Conservation (phyloP, 2,329 filamentous ascomycete genomes). For the Nemania bipapillata region DNA sequence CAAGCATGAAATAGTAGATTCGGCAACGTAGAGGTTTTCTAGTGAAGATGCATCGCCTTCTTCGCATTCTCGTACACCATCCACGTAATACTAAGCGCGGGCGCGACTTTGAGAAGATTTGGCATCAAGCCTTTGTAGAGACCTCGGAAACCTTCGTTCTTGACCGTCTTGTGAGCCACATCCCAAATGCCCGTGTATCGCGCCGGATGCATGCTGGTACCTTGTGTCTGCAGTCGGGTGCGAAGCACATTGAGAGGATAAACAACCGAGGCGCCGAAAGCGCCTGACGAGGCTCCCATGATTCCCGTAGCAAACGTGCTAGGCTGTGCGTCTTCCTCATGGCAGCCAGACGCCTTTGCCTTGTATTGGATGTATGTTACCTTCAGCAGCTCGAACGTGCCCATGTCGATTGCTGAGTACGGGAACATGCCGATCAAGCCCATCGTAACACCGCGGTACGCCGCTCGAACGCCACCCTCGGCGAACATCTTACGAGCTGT, state of each 20-base stretch:
- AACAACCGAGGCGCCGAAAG: conserved; percentile 90
- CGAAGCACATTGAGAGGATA: conserved; percentile 95
- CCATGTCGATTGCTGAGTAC: conserved; percentile 95
- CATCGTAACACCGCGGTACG: conserved; percentile 93
- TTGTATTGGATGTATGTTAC: conserved; percentile 75
- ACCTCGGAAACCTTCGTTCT: conserved; percentile 83
- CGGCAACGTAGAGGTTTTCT: conserved; percentile 16
- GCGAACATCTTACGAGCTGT: conserved; percentile 89
- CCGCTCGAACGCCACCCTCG: conserved; percentile 76
- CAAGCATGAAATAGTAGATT: not conserved
- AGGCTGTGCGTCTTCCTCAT: conserved; percentile 84
- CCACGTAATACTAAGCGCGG: conserved; percentile 94
- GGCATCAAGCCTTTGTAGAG: conserved; percentile 95
- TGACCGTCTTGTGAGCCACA: conserved; percentile 83
- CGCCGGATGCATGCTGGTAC: conserved; percentile 87
- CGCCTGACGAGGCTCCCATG: conserved; percentile 90
- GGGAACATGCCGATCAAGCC: conserved; percentile 96
- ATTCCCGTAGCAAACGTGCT: conserved; percentile 85
- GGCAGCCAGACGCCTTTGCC: conserved; percentile 73
- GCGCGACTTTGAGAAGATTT: conserved; percentile 94
- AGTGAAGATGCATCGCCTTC: conserved; percentile 69
- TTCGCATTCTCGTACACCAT: conserved; percentile 94
- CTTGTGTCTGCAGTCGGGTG: conserved; percentile 92
- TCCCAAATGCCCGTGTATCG: conserved; percentile 93
- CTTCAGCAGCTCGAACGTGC: conserved; percentile 94